Evolutionary conservation across 2,329 filamentous ascomycete species (phyloP), one percentile per base, ranked within the genome.

Genomic region (Penicillium sp.): DNA sequence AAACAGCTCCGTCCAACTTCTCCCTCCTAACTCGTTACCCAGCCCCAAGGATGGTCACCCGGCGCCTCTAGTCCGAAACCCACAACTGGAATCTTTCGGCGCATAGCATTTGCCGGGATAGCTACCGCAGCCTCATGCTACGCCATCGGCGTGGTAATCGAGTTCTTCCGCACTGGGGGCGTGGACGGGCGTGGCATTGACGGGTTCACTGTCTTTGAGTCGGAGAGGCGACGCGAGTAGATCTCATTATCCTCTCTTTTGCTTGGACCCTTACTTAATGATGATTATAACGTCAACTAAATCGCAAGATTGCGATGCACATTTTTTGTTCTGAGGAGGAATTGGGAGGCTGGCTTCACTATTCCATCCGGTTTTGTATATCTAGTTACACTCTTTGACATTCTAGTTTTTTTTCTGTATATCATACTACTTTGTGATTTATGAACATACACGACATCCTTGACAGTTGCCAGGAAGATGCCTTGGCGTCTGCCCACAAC

Each of bases 161-260:
- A 73, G 51, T 72, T 68, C 50, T 71, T 72, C 53, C 62, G 69
- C 22, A 71, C 69, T 10, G 69, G 69, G 5, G 69, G 69, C 0
- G 31, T 60, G 31, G 67, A 70, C 38, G 69, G 69, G 10, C 48
- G 51, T 35, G 68, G 69, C 2, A 63, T 67, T 18, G 62, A 69
- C 41, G 69, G 57, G 1, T 71, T 72, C 39, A 71, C 67, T 7
- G 61, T 48, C 6, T 69, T 69, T 50, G 67, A 69, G 47, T 64
- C 63, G 24, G 69, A 69, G 32, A 58, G 61, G 20, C 60, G 54
- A 20, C 52, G 47, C 40, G 56, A 60, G 26, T 49, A 42, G 34
- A 23, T 20, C 11, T 13, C n/a, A 6, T 31, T 28, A 6, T 10
- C 36, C 36, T 40, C 20, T 24, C 3, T 29, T 29, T 13, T 24